Conservation (phyloP, 805 yeast genomes). For the Pichia sporocuriosa region DNA sequence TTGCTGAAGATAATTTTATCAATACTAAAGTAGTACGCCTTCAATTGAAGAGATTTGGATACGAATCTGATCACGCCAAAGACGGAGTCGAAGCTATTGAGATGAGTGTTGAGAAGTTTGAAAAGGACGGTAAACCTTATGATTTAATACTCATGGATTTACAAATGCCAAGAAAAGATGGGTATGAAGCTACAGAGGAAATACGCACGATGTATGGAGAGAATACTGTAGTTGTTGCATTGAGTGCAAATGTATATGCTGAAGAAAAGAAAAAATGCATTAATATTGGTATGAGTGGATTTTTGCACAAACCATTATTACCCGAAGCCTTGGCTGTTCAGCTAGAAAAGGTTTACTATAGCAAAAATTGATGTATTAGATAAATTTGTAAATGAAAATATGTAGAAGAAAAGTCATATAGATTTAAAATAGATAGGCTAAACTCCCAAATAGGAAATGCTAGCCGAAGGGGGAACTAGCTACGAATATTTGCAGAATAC, state of each 20-base stretch:
- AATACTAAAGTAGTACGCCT: conserved; percentile 45
- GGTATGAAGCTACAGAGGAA: conserved; percentile 43
- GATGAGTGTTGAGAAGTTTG: conserved; percentile 24
- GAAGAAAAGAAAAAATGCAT: conserved; percentile 44
- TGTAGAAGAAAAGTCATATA: no score
- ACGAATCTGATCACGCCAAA: conserved; percentile 44
- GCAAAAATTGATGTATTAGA: background rate
- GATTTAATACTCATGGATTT: conserved; percentile 52
- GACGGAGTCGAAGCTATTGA: conserved; percentile 43
- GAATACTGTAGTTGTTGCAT: conserved; percentile 34
- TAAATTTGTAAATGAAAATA: no score
- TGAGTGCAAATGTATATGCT: conserved; percentile 48
- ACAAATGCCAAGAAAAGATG: conserved; percentile 37
- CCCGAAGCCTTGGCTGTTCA: conserved; percentile 39
- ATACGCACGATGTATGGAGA: conserved; percentile 29
- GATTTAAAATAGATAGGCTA: no score
- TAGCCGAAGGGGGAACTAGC: no score
- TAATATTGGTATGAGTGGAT: conserved; percentile 47
- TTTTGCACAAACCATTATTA: conserved; percentile 45
- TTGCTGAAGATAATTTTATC: conserved; percentile 51
- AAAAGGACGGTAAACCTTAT: conserved; percentile 30
- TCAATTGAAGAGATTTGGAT: conserved; percentile 44
- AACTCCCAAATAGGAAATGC: no score
- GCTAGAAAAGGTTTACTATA: conserved; percentile 17
- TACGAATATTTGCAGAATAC: no score